Base-by-base conservation (phyloP, 2,329 filamentous ascomycete genomes). In the Hawksworthiomyces lignivorus region DNA sequence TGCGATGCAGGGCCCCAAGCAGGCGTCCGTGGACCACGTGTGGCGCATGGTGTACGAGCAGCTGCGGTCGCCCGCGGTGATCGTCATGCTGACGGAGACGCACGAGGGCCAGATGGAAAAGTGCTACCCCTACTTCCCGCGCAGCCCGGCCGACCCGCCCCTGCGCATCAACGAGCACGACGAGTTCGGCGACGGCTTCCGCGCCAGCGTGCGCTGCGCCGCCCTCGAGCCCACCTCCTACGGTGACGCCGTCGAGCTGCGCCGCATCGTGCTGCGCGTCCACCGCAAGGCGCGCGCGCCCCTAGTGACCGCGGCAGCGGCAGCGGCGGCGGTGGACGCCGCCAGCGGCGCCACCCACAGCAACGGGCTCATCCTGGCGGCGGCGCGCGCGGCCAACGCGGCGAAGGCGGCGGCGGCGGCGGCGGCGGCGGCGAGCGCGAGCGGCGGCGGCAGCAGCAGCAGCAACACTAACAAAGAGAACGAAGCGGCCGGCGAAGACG, bases 21-120 rank as follows among this genome's bases (percentile, higher is more conserved):
- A 72, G 46, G 75, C 77, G 20, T 86, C 84, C 14, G 72, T 83
- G 42, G 77, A 81, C 51, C 87, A 94, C 56, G 85, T 94, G 50
- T 98, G 90, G 86, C 86, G 92, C 56, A 98, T 98, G 92, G 71
- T 96, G 27, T 85, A 86, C 59, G 82, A 94, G 55, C 87, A 94
- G 61, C 62, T 73, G 39, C 56, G 66, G 20, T 79, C 81, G 34
- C 78, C 83, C 3, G 87, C 80, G 1, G 87, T 97, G 43, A 82
- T 97, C 40, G 82, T 97, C 44, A 96, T 97, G 86, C 76, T 98
- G 48, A 98, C 90, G 3, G 87, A 88, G 58, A 90, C 87, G 20
- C 73, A 85, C 56, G 90, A 97, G 62, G 72, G 75, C 24, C 74
- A 77, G 44, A 69, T 76, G 54, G 79, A 94, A 61, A 95, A 96